Conservation (phyloP, 768 basidiomycete genomes). For the Cantharellus anzutake region DNA sequence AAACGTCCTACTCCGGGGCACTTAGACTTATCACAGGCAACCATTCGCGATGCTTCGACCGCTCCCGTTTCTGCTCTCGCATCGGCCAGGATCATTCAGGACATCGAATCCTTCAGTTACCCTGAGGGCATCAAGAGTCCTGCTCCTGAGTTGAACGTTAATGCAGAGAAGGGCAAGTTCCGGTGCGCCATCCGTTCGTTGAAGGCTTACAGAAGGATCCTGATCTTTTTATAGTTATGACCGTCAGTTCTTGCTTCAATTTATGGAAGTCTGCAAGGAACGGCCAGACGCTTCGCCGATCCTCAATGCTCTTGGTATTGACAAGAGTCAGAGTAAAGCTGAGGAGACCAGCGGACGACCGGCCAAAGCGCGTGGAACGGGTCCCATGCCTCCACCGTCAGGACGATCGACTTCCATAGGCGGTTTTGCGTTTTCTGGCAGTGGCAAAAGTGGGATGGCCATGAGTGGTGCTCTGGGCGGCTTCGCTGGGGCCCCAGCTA, state of each 20-base stretch:
- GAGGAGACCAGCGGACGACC: conserved; percentile 29
- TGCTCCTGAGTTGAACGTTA: conserved; percentile 78
- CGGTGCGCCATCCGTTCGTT: conserved; percentile 26
- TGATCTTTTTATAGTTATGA: conserved; percentile 46
- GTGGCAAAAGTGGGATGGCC: too few species aligned
- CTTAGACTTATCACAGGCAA: conserved; percentile 44
- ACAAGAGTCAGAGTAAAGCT: conserved; percentile 42
- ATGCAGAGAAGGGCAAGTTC: conserved; percentile 77
- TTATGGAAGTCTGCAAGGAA: conserved; percentile 88
- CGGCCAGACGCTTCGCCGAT: conserved; percentile 82
- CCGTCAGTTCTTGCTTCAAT: conserved; percentile 92
- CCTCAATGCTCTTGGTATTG: conserved; percentile 79
- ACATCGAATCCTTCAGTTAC: conserved; percentile 31
- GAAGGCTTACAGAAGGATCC: background rate
- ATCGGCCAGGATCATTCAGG: conserved; percentile 70
- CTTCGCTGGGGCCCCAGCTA: conserved; percentile 5
- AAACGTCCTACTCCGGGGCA: conserved; percentile 45
- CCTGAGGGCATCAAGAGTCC: conserved; percentile 60
- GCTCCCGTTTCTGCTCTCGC: conserved; percentile 45
- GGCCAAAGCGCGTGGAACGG: background rate
- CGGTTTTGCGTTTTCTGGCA: conserved; percentile 13
- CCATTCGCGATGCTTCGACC: conserved; percentile 23
- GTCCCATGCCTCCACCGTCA: conserved; percentile 9
- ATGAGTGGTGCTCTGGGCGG: conserved; percentile 25
- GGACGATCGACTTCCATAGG: conserved; percentile 38